A percentile compares a stretch with the other conserved stretches of the same genome.
These are phyloP conservation scores for Penicillium griseofulvum DNA, from an alignment of 2,329 filamentous ascomycete species.

Conservation along the genomic window DNA sequence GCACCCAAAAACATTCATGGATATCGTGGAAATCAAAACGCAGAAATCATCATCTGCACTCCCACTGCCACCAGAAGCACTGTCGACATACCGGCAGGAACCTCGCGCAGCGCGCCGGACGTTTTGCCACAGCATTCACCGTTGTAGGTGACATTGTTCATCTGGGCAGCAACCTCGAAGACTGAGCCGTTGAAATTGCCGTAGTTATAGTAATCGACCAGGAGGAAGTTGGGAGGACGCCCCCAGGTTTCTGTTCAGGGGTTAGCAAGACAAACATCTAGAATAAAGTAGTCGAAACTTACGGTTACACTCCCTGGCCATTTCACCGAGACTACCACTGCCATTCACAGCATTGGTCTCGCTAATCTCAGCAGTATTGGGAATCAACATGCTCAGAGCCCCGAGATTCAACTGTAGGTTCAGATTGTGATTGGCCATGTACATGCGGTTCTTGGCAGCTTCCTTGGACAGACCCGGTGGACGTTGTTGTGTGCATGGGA, in stretches of 20 bases:
- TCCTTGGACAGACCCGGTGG: slow-evolving; percentile 63
- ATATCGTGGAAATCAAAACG: slow-evolving; percentile 24
- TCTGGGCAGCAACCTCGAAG: slow-evolving; percentile 67
- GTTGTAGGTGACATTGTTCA: slow-evolving; percentile 71
- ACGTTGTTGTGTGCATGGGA: slow-evolving; percentile 76
- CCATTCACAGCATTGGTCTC: slow-evolving; percentile 68
- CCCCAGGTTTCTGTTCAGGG: slow-evolving; percentile 53
- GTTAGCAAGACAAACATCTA: slow-evolving; percentile 17
- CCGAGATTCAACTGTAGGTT: slow-evolving; percentile 73
- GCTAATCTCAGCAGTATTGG: slow-evolving; percentile 67
- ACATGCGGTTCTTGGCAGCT: slow-evolving; percentile 63
- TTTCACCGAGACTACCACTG: slow-evolving; percentile 63
- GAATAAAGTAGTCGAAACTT: too few species aligned
- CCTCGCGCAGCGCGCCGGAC: slow-evolving; percentile 26
- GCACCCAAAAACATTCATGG: slow-evolving; percentile 12
- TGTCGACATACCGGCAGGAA: slow-evolving; percentile 20
- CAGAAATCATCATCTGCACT: slow-evolving; percentile 22
- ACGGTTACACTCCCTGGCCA: slow-evolving; percentile 62
- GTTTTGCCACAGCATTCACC: slow-evolving; percentile 39
- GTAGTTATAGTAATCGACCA: slow-evolving; percentile 82
- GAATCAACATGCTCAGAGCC: slow-evolving; percentile 64
- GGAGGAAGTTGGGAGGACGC: slow-evolving; percentile 70
- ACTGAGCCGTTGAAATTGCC: slow-evolving; percentile 69
- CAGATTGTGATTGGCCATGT: slow-evolving; percentile 87
- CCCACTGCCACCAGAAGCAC: slow-evolving; percentile 23